Base-by-base conservation (phyloP, 2,329 filamentous ascomycete species). In the Diaporthe sp. region DNA sequence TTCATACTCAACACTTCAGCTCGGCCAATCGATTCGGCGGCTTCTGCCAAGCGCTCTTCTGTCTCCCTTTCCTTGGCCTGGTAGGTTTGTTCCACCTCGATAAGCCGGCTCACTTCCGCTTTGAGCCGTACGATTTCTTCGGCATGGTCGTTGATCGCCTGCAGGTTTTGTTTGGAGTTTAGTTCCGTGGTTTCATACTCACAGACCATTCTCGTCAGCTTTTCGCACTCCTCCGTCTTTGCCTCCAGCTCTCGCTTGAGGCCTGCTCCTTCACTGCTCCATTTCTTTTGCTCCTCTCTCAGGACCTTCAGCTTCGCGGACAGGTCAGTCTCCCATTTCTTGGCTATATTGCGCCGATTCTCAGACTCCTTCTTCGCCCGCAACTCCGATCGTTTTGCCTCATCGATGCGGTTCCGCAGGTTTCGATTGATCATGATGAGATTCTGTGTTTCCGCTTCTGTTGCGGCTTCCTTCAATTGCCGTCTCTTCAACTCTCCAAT, bases 371-470 rank as follows among this genome's bases (percentile, higher is more conserved):
- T 93, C 80, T 92, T 93, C 70, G 93, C 89, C 80, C 94, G 92
- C 76, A 90, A 87, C 82, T 94, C 93, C 2, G 90, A 86, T 79
- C 92, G 91, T 80, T 94, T 94, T 2, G 93, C 92, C 74, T 95
- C 94, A 73, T 94, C 92, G 12, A 95, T 88, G 72, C 94, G 92
- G 73, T 91, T 91, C 82, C 93, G 94, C 42, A 96, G 85, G 28
- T 91, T 91, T 25, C 94, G 91, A 81, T 96, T 96, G 25, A 90
- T 92, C 79, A 95, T 93, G 78, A 96, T 91, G 4, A 97, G 85
- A 72, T 95, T 95, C 78, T 96, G 94, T 2, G 93, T 95, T 81
- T 97, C 94, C 0, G 94, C 94, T 81, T 96, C 94, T 1, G 91
- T 93, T 2, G 94, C 93, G 10, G 94, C 94, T 82, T 96, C 93